Conservation (phyloP, 2,329 filamentous ascomycete genomes). For the Xylariaceae sp. region DNA sequence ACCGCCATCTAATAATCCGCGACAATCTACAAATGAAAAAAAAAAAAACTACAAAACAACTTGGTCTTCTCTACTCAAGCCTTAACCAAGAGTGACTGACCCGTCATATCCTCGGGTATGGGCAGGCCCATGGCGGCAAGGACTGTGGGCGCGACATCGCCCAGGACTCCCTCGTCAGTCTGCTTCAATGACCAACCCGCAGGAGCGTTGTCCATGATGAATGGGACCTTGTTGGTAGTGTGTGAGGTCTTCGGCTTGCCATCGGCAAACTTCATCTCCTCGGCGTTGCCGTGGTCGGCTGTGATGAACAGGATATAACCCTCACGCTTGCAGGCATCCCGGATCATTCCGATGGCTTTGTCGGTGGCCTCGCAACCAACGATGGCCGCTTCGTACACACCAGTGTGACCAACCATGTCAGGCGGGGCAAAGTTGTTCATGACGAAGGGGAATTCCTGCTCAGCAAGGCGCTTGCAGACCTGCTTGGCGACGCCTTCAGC, state of each 20-base stretch:
- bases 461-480: slow-evolving; percentile 77
- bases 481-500: slow-evolving; percentile 85
- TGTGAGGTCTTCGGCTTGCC: slow-evolving; percentile 97
- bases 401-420: slow-evolving; percentile 99
- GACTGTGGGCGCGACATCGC: slow-evolving; percentile 93
- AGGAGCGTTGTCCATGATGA: slow-evolving; percentile 96
- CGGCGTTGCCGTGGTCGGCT: slow-evolving; percentile 93
- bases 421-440: slow-evolving; percentile 99
- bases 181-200: slow-evolving; percentile 82
- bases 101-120: slow-evolving; percentile 89
- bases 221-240: slow-evolving; percentile 95
- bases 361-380: slow-evolving; percentile 81
- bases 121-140: slow-evolving; percentile 85
- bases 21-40: slow-evolving; percentile 3
- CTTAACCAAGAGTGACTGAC: slow-evolving; percentile 76
- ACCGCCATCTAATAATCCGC: slow-evolving; percentile 6
- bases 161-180: slow-evolving; percentile 74
- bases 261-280: slow-evolving; percentile 97
- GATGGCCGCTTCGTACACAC: slow-evolving; percentile 91
- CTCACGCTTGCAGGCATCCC: slow-evolving; percentile 88
- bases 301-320: slow-evolving; percentile 94
- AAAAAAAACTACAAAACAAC: neutral
- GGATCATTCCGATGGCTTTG: slow-evolving; percentile 86
- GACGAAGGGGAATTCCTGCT: slow-evolving; percentile 87
- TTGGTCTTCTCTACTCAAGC: slow-evolving; percentile 5